Evolutionary conservation across 345 rosid species (phyloP).

Genomic region (Combretum micranthum): DNA sequence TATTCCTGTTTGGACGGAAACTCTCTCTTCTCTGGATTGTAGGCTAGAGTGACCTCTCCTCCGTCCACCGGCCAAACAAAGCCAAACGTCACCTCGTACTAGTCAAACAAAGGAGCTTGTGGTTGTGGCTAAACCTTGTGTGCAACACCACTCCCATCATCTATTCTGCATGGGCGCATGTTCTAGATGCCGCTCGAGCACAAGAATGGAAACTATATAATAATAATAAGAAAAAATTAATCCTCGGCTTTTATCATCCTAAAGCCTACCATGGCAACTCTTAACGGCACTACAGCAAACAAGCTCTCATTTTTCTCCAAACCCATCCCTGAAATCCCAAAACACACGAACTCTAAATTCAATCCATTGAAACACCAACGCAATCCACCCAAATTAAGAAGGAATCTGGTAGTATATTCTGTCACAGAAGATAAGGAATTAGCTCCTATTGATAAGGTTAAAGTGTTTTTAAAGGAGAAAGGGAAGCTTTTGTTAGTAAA

Average conservation of each 20-base stretch:
- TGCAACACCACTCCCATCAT: too few relatives aligned
- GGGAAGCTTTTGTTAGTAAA: constrained; percentile 7
- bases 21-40: too few relatives aligned
- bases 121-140: not conserved
- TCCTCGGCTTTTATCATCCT: not conserved
- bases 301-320: constrained; percentile 7
- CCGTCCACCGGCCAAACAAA: too few relatives aligned
- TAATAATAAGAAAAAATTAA: too few relatives aligned
- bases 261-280: constrained; percentile 27
- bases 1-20: too few relatives aligned
- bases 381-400: constrained; percentile 11
- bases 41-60: too few relatives aligned
- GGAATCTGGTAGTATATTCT: constrained; percentile 36
- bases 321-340: constrained; percentile 8
- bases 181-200: too few relatives aligned
- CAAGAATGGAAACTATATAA: too few relatives aligned
- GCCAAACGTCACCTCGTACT: too few relatives aligned
- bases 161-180: too few relatives aligned
- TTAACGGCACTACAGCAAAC: constrained; percentile 12
- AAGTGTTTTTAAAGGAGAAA: constrained; percentile 12
- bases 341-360: not conserved
- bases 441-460: constrained; percentile 17
- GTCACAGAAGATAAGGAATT: constrained; percentile 50
- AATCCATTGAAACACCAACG: constrained; percentile 6
- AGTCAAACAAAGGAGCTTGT: constrained; percentile 8